A percentile compares a stretch with the other conserved stretches of the same genome.
Conservation (phyloP, 2,329 filamentous ascomycete species). For the Sordariomycetes sp. region DNA sequence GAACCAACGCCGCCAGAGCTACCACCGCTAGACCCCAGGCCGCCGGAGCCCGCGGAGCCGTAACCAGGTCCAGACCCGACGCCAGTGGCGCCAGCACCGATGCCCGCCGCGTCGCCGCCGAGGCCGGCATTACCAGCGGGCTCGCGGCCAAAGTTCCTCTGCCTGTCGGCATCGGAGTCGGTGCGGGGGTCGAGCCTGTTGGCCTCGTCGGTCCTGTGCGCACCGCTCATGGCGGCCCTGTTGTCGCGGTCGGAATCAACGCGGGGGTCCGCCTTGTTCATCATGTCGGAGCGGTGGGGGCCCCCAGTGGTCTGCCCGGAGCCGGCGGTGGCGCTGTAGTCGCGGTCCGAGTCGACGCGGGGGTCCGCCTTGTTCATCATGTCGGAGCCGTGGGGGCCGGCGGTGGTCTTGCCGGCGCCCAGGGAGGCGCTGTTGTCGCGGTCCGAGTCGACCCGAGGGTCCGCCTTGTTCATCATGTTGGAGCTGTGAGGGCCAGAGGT, state of each 20-base stretch:
- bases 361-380: slow-evolving; percentile 41
- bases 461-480: slow-evolving; percentile 39
- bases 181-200: slow-evolving; percentile 42
- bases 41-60: background rate
- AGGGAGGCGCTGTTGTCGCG: slow-evolving; percentile 39
- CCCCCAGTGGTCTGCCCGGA: slow-evolving; percentile 33
- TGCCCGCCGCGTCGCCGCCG: background rate
- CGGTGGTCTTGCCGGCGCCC: slow-evolving; percentile 13
- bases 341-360: slow-evolving; percentile 39
- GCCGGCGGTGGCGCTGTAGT: slow-evolving; percentile 39
- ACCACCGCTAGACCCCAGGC: background rate
- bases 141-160: slow-evolving; percentile 39
- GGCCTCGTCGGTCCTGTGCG: slow-evolving; percentile 25
- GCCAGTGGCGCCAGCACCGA: background rate
- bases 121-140: slow-evolving; percentile 10
- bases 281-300: slow-evolving; percentile 33
- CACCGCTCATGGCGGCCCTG: background rate
- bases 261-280: slow-evolving; percentile 42
- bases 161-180: slow-evolving; percentile 39
- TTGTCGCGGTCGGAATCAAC: slow-evolving; percentile 29
- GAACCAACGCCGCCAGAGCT: background rate
- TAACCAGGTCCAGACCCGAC: background rate
- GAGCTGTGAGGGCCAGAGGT: slow-evolving; percentile 30
- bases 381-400: slow-evolving; percentile 34
- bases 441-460: slow-evolving; percentile 41